These are phyloP conservation scores for Durotheca rogersii DNA, from an alignment of 495 filamentous ascomycete species.

Conservation along the genomic window DNA sequence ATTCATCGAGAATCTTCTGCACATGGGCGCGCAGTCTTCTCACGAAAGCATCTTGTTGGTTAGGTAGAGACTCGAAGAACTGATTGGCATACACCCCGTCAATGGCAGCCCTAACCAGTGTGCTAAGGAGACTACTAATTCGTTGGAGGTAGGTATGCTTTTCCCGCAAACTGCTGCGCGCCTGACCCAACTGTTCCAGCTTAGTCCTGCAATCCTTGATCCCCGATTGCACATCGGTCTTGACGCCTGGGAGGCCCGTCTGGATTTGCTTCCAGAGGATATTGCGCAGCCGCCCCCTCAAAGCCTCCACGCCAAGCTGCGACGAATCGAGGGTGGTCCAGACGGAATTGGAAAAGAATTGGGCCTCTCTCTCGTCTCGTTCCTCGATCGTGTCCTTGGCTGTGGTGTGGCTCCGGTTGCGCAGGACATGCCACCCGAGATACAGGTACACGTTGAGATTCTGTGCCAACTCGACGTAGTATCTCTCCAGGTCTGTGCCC, in stretches of 20 bases:
- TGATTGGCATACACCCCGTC: slow-evolving; percentile 30
- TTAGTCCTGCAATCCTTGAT: slow-evolving; percentile 22
- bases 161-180: slow-evolving; percentile 35
- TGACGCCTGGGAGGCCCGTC: slow-evolving; percentile 24
- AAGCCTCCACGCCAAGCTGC: slow-evolving; percentile 19
- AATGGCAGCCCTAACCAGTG: slow-evolving; percentile 22
- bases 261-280: slow-evolving; percentile 30
- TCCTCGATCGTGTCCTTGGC: slow-evolving; percentile 35
- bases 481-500: slow-evolving; percentile 42
- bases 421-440: slow-evolving; percentile 54
- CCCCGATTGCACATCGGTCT: slow-evolving; percentile 22
- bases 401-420: slow-evolving; percentile 45
- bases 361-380: slow-evolving; percentile 35
- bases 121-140: slow-evolving; percentile 25
- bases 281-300: slow-evolving; percentile 22
- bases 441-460: slow-evolving; percentile 49
- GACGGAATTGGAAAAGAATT: slow-evolving; percentile 35
- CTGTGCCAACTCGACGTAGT: slow-evolving; percentile 44
- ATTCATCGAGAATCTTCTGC: slow-evolving; percentile 30
- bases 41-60: slow-evolving; percentile 27
- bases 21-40: slow-evolving; percentile 36
- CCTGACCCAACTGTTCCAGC: slow-evolving; percentile 25
- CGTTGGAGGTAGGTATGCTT: slow-evolving; percentile 47
- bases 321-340: slow-evolving; percentile 19
- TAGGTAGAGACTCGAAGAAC: slow-evolving; percentile 30